Evolutionary conservation across 2,329 filamentous ascomycete genomes (phyloP).

Genomic region (Diaporthe capsici): DNA sequence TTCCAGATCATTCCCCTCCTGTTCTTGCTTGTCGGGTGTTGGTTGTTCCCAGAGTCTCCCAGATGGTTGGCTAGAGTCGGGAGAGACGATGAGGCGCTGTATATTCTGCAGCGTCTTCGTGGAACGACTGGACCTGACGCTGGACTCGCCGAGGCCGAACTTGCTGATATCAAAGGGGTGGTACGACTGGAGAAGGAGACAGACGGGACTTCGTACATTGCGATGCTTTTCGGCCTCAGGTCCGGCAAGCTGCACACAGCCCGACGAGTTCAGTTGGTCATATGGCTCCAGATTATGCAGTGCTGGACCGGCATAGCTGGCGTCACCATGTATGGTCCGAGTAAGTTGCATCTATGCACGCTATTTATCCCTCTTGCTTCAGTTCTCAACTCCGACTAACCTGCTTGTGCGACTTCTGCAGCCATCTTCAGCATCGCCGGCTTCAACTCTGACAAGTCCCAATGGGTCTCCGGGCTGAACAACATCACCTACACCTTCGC

Average conservation of each 20-base stretch:
- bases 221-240: slow-evolving; percentile 77
- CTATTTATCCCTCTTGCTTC: no score
- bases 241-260: slow-evolving; percentile 76
- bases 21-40: neutral
- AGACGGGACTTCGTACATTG: slow-evolving; percentile 69
- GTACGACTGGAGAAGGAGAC: slow-evolving; percentile 74
- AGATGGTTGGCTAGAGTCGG: neutral
- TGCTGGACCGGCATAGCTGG: slow-evolving; percentile 79
- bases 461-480: slow-evolving; percentile 73
- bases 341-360: neutral
- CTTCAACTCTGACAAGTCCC: slow-evolving; percentile 70
- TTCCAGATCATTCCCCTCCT: neutral
- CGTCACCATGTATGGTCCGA: slow-evolving; percentile 72
- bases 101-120: slow-evolving; percentile 33
- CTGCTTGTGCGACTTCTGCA: neutral
- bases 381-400: neutral
- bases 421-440: slow-evolving; percentile 77
- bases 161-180: slow-evolving; percentile 76
- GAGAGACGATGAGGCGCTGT: neutral
- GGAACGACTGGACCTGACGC: slow-evolving; percentile 14
- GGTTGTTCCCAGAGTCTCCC: neutral
- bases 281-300: slow-evolving; percentile 81
- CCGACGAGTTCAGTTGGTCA: slow-evolving; percentile 76
- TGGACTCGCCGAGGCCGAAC: slow-evolving; percentile 34
- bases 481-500: slow-evolving; percentile 69